Conservation (phyloP, 768 basidiomycete species). For the Pulveroboletus sp. region DNA sequence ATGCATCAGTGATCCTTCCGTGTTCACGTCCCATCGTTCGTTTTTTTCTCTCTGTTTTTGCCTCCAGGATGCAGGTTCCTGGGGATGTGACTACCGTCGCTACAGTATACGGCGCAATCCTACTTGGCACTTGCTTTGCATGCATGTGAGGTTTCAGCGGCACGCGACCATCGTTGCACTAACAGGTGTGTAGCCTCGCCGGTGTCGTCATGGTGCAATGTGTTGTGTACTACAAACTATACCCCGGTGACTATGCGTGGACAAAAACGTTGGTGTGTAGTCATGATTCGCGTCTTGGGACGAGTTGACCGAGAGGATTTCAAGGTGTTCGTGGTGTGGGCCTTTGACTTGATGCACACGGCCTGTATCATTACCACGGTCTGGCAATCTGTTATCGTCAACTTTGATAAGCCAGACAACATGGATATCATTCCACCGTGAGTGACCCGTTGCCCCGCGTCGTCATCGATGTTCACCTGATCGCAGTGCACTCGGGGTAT, state of each 20-base stretch:
- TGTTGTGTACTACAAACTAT: conserved; percentile 29
- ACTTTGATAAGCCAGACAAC: conserved; percentile 20
- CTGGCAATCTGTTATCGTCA: conserved; percentile 27
- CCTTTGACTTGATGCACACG: conserved; percentile 27
- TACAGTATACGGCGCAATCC: conserved; percentile 28
- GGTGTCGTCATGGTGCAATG: conserved; percentile 31
- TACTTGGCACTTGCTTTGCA: conserved; percentile 29
- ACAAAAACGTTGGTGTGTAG: conserved; percentile 27
- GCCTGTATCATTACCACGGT: conserved; percentile 21
- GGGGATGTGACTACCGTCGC: conserved; percentile 31
- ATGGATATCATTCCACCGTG: conserved; percentile 30
- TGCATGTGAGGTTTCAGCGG: conserved; percentile 17
- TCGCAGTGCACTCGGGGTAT: conserved; percentile 27
- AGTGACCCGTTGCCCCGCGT: neutral
- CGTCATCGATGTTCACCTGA: neutral
- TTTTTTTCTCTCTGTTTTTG: neutral
- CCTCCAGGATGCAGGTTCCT: conserved; percentile 14
- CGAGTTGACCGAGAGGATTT: neutral
- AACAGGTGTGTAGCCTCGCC: conserved; percentile 21
- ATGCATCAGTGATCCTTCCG: conserved; percentile 21
- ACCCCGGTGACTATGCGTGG: conserved; percentile 23
- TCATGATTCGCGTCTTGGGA: neutral
- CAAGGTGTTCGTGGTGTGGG: conserved; percentile 29
- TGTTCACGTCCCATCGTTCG: conserved; percentile 30
- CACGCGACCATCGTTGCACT: neutral